Evolutionary conservation across 495 filamentous ascomycete species (phyloP), one percentile per base, ranked within the genome.

Genomic region (Hyaloscypha finlandica): DNA sequence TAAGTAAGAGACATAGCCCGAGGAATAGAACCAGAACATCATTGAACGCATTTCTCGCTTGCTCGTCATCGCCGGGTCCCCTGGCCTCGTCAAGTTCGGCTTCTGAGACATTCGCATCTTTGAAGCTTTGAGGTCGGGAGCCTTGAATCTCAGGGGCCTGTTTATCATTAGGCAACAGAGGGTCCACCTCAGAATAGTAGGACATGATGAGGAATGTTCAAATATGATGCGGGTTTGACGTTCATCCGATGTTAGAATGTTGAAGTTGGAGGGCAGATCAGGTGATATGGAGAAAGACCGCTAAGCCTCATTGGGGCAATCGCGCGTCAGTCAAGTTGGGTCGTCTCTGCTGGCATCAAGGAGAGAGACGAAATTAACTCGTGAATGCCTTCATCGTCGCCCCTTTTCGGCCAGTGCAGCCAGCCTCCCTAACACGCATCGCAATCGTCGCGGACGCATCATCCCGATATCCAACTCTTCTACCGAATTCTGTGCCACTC

Each of bases 111-210:
- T 42, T 56, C 8, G 29, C 59, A 51, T 70, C 31, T 22, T 73
- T 63, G 51, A 70, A 55, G 62, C 70, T 73, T 45, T 60, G 61
- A 32, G 70, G 64, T 53, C 68, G 57, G 9, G 70, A 73, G 2
- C 61, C 61, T 9, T 64, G 55, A 9, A 73, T 68, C 60, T 73
- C 71, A 0, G 71, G 71, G 30, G 71, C 61, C 54, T 35, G 22
- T 35, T 59, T 63, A 42, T 61, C 66, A 6, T 65, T 66, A 1
- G 71, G 71, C 5, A 73, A 45, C 22, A 73, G 51, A 33, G 71
- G 68, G 60, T 73, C 71, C 22, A 33, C 22, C 48, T 73, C 71
- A 14, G 30, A 58, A 31, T 53, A 68, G 30, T 65, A 61, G 51
- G 65, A 53, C 71, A 73, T 73, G 59, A 61, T 65, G 37, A 39